Percentiles rank a stretch among this genome's conserved stretches.
Conservation (phyloP, 345 rosid genomes). For the Eucalyptus cloeziana region DNA sequence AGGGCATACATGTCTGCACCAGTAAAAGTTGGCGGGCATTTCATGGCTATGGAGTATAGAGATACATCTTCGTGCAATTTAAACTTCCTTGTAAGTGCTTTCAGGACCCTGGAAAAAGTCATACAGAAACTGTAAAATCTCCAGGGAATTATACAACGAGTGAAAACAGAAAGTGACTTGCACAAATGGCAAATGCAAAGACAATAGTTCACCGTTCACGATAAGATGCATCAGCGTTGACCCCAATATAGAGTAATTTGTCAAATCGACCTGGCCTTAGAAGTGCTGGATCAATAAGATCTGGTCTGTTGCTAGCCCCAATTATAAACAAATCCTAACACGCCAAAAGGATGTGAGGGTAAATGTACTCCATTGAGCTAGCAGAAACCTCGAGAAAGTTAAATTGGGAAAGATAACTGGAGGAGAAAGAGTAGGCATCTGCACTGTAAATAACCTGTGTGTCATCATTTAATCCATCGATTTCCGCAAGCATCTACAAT, state of each 20-base stretch:
- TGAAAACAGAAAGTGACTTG: neutral
- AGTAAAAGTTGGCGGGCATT: conserved; percentile 85
- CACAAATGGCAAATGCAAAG: neutral
- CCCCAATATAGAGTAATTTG: conserved; percentile 91
- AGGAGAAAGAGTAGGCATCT: neutral
- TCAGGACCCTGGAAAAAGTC: conserved; percentile 52
- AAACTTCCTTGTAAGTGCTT: conserved; percentile 94
- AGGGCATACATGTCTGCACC: conserved; percentile 99
- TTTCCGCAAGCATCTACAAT: conserved; percentile 92
- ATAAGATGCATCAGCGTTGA: conserved; percentile 77
- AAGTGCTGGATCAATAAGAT: conserved; percentile 95
- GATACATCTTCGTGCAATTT: conserved; percentile 72
- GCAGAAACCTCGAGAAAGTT: neutral
- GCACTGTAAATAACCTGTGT: conserved; percentile 34
- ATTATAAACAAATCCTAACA: conserved; percentile 73
- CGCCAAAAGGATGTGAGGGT: neutral
- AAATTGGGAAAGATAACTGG: neutral
- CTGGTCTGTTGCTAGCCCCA: conserved; percentile 98
- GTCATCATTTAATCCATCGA: conserved; percentile 86
- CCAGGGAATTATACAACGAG: neutral
- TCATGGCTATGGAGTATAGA: conserved; percentile 67
- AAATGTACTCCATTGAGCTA: neutral
- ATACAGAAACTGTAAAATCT: neutral
- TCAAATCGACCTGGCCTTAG: conserved; percentile 95
- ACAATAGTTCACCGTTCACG: conserved; percentile 57